Conservation (phyloP, 108 stramenopile species). For the Asterionellopsis glacialis region DNA sequence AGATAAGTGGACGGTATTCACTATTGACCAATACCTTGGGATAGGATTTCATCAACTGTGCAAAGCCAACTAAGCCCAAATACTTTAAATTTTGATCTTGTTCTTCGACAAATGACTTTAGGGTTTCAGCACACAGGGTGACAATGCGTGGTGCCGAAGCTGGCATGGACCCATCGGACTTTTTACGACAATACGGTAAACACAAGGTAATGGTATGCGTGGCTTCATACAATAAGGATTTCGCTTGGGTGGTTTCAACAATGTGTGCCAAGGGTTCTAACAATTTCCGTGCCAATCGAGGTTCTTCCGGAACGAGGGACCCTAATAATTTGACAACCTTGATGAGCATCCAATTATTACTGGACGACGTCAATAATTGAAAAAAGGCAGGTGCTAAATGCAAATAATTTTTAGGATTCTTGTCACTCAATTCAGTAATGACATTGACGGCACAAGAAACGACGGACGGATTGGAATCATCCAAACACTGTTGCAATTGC, state of each 20-base stretch:
- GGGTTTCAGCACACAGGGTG: constrained; percentile 82
- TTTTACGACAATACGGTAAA: constrained; percentile 83
- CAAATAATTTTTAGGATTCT: constrained; percentile 97
- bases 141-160: constrained; percentile 87
- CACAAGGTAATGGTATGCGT: constrained; percentile 93
- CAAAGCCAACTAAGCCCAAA: constrained; percentile 95
- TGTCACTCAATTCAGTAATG: constrained; percentile 94
- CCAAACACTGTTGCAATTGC: constrained; percentile 83
- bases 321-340: constrained; percentile 98
- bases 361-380: constrained; percentile 86
- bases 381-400: constrained; percentile 97
- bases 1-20: constrained; percentile 87
- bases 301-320: constrained; percentile 94
- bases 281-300: constrained; percentile 95
- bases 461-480: constrained; percentile 89
- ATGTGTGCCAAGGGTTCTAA: constrained; percentile 95
- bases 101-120: constrained; percentile 91
- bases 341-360: constrained; percentile 99
- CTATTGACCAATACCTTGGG: constrained; percentile 78
- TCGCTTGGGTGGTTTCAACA: constrained; percentile 92
- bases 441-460: constrained; percentile 98
- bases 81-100: constrained; percentile 98
- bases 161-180: constrained; percentile 90
- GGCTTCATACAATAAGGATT: constrained; percentile 94
- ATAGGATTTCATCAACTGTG: constrained; percentile 85